These are phyloP conservation scores for Sarocladium kiliense DNA, from an alignment of 2,329 filamentous ascomycete genomes.

Conservation along the genomic window DNA sequence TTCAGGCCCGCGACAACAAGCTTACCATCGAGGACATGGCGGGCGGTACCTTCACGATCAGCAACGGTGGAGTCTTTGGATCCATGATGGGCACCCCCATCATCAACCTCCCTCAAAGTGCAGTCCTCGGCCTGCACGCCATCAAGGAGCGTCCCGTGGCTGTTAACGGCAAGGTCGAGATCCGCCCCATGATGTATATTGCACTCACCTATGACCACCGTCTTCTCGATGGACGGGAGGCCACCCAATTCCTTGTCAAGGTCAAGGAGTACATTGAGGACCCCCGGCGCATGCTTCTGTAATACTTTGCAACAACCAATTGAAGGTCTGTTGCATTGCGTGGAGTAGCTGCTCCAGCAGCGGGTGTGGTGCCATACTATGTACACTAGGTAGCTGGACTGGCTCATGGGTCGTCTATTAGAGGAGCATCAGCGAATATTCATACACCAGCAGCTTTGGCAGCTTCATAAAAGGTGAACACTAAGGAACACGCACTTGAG, in stretches of 20 bases:
- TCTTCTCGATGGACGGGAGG: slow-evolving; percentile 89
- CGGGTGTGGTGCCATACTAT: neutral
- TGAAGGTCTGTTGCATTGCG: neutral
- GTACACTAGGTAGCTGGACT: slow-evolving; percentile 2
- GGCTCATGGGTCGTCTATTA: neutral
- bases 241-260: slow-evolving; percentile 93
- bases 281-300: slow-evolving; percentile 82
- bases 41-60: slow-evolving; percentile 96
- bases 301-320: too few relatives aligned
- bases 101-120: slow-evolving; percentile 93
- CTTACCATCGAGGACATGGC: slow-evolving; percentile 99
- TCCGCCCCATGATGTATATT: slow-evolving; percentile 99
- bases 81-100: slow-evolving; percentile 97
- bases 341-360: neutral
- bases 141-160: slow-evolving; percentile 92
- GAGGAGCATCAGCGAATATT: slow-evolving; percentile 4
- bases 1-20: slow-evolving; percentile 85
- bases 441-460: neutral
- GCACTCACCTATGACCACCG: slow-evolving; percentile 97
- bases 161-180: slow-evolving; percentile 89
- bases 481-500: too few relatives aligned
- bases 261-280: slow-evolving; percentile 98
- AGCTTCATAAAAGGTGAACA: too few relatives aligned
- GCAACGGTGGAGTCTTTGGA: slow-evolving; percentile 94
- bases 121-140: slow-evolving; percentile 87